Evolutionary conservation across 1,139 yeast species (phyloP).

Genomic region (Magnusiomyces clavatus): DNA sequence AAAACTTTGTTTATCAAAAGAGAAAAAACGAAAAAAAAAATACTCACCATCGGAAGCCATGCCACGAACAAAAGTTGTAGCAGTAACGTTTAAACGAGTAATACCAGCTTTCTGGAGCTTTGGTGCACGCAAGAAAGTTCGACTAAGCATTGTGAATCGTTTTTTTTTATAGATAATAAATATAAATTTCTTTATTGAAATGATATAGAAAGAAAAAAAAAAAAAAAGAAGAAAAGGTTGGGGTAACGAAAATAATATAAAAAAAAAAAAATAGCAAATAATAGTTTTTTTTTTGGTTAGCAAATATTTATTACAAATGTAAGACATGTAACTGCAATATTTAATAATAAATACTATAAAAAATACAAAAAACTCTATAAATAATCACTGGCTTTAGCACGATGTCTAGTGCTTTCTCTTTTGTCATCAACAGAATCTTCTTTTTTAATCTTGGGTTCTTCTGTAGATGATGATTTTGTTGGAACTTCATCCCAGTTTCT

Average conservation of each 20-base stretch:
- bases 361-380: background rate
- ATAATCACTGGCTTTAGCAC: no score
- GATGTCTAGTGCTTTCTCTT: background rate
- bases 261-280: slow-evolving; percentile 1
- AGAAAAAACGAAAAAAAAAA: background rate
- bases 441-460: background rate
- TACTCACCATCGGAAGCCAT: slow-evolving; percentile 24
- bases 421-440: background rate
- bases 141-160: slow-evolving; percentile 17
- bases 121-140: slow-evolving; percentile 10
- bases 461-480: background rate
- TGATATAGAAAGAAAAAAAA: background rate
- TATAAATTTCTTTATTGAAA: background rate
- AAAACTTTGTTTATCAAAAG: background rate
- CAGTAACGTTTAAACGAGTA: slow-evolving; percentile 11
- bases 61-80: slow-evolving; percentile 19
- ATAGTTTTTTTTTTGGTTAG: background rate
- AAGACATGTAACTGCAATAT: background rate
- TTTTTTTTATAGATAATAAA: no score
- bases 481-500: slow-evolving; percentile 11
- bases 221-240: background rate
- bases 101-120: slow-evolving; percentile 7
- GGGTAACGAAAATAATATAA: background rate
- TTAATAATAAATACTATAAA: background rate
- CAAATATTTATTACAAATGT: background rate